Evolutionary conservation across 2,329 filamentous ascomycete genomes (phyloP), one percentile per base, ranked within the genome.

Genomic region (Monosporascus sp.): DNA sequence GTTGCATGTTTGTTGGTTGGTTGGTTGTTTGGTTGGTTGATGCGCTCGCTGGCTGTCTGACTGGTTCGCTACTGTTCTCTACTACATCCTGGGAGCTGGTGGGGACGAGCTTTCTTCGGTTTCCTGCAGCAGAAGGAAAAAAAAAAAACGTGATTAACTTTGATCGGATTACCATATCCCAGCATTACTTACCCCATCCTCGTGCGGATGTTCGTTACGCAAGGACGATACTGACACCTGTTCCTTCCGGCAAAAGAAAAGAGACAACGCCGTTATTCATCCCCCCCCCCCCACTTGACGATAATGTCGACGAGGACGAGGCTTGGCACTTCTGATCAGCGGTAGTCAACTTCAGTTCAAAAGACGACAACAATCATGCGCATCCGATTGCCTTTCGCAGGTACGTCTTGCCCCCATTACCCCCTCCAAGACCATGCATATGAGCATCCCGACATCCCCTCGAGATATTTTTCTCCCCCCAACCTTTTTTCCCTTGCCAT

Each of bases 311-410:
- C 4, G 24, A 16, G n/a, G 24, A 27, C 16, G 43, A 46, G 43
- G 20, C 31, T 35, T 35, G 26, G 22, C 22, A 46, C 43, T 46
- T 46, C 22, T 27, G 17, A 22, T n/a, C 43, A 46, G n/a, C 43
- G 43, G 43, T 46, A 46, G 43, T 43, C 50, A 14, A 55, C 40
- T 53, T 7, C 22, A 31, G 22, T 46, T 41, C 48, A 37, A 31
- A 40, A 35, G 9, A 22, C 37, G 37, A n/a, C n/a, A 24, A 37
- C 50, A 55, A 63, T 62, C 52, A 94, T 96, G 88, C 88, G 89
- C 72, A 90, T 97, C 75, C 85, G 92, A 67, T 82, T 91, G 65
- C 88, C 89, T 52, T 96, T 96, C 69, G 91, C 91, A 75, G 89
- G 92, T 94, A 77, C 66, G 83, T 75, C 57, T 43, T 20, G 11